phyloP scores from a whole-genome alignment of 257 asterid genomes.

The Ligustrum vulgare region DNA sequence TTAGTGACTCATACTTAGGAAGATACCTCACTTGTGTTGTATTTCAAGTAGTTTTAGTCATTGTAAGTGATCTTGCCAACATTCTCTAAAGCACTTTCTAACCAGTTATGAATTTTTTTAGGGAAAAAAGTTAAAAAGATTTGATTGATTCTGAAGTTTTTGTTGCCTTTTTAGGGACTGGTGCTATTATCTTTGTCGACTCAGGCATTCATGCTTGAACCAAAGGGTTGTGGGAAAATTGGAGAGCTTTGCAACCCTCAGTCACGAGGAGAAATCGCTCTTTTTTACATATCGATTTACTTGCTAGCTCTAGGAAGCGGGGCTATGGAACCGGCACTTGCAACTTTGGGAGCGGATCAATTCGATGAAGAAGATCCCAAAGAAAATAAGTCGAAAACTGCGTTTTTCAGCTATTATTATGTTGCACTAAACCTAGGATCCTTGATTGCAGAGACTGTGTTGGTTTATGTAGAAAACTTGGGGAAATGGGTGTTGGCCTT shows the following conservation, averaged over 20 bases:
- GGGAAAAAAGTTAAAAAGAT: background rate
- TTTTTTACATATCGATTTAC: conserved; percentile 64
- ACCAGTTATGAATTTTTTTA: background rate
- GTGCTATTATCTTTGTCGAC: conserved; percentile 59
- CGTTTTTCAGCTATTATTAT: conserved; percentile 70
- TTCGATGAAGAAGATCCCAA: conserved; percentile 70
- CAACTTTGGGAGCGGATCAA: conserved; percentile 79
- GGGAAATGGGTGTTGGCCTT: conserved; percentile 80
- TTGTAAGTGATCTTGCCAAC: conserved; percentile 48
- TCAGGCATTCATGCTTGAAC: conserved; percentile 68
- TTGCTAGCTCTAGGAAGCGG: conserved; percentile 84
- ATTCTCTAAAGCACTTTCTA: background rate
- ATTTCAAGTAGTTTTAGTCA: conserved; percentile 58
- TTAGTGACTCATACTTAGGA: conserved; percentile 82
- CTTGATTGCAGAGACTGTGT: conserved; percentile 64
- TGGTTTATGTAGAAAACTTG: conserved; percentile 61
- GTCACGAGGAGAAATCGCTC: conserved; percentile 49
- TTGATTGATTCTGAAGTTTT: background rate
- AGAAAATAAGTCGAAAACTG: conserved; percentile 58
- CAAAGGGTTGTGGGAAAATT: conserved; percentile 65
- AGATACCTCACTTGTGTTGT: conserved; percentile 72
- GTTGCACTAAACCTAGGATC: conserved; percentile 80
- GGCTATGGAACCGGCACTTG: conserved; percentile 84
- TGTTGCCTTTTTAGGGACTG: conserved; percentile 49
- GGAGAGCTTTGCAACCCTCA: conserved; percentile 51